Base-by-base conservation (phyloP, 208 protist genomes). In the Giardia muris region DNA sequence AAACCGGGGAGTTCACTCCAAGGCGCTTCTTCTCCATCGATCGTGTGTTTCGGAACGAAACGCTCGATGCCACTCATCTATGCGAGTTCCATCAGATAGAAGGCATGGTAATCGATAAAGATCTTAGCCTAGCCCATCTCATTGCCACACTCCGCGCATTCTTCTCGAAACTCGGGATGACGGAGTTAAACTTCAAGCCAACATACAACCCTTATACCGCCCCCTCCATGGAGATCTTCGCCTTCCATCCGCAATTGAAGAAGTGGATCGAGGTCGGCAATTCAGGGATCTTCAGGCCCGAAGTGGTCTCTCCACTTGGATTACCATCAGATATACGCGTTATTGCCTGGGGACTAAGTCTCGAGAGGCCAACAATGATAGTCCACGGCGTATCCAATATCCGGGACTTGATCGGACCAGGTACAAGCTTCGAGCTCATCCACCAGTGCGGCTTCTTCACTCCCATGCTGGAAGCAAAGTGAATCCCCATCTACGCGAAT, bases 131-230 rank as follows among this genome's bases (percentile, higher is more conserved):
- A 0, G 96, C 96, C 39, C 96, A 99, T 93, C 97, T 99, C 94
- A 99, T 99, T 95, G 97, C 98, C 93, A 96, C 97, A 1, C 98
- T 99, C 90, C 93, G 96, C 30, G 92, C 96, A 57, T 99, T 99
- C 95, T 99, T 99, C 96, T 94, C 95, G 45, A 96, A 97, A 86
- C 96, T 98, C 88, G 97, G 97, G 42, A 96, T 99, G 46, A 95
- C 96, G 87, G 93, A 98, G 92, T 93, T 99, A 43, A 96, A 96
- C 93, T 99, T 99, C 96, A 99, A 99, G 95, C 98, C 98, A 30
- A 97, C 98, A 46, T 99, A 98, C 95, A 99, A 99, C 95, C 99
- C 99, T 39, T 99, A 99, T 96, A 99, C 99, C 39, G 98, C 99
- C 95, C 99, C 99, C 43, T 98, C 97, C 42, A 99, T 99, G 98